A percentile compares a stretch with the other conserved stretches of the same genome.
Evolutionary conservation across 2,329 filamentous ascomycete species (phyloP).

Genomic region (Fusarium praegraminearum): DNA sequence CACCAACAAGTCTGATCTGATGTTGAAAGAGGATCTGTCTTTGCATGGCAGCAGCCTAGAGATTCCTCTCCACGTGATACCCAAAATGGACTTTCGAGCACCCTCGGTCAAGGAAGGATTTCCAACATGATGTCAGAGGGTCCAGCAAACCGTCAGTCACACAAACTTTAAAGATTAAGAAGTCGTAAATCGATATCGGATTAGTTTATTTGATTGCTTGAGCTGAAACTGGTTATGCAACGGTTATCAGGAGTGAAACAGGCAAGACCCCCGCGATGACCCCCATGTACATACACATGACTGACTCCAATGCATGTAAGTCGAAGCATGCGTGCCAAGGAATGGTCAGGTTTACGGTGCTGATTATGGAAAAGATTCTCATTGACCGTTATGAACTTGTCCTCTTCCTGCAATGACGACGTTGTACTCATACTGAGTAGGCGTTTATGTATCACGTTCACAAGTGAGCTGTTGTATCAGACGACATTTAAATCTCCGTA

Average conservation of each 20-base stretch:
- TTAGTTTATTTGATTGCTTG: background rate
- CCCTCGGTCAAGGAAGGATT: constrained; percentile 16
- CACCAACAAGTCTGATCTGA: constrained; percentile 3
- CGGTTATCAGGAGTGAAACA: constrained; percentile 2
- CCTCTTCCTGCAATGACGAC: background rate
- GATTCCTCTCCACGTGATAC: constrained; percentile 23
- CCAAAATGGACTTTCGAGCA: constrained; percentile 12
- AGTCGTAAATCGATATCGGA: background rate
- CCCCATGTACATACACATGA: constrained; percentile 17
- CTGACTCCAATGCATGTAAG: constrained; percentile 5
- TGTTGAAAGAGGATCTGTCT: background rate
- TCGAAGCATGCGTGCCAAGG: background rate
- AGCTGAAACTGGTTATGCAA: constrained; percentile 18
- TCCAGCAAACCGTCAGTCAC: background rate
- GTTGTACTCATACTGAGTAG: background rate
- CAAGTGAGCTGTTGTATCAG: background rate
- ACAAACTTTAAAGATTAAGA: background rate
- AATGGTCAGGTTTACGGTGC: constrained; percentile 16
- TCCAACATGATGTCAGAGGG: constrained; percentile 20
- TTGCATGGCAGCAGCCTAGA: constrained; percentile 14
- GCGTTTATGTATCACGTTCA: constrained; percentile 1
- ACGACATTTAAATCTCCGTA: background rate
- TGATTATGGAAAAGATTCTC: constrained; percentile 3
- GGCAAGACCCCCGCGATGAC: constrained; percentile 2
- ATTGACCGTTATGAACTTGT: background rate